Evolutionary conservation across 208 protist species (phyloP).

Genomic region (Acanthamoeba sp.): DNA sequence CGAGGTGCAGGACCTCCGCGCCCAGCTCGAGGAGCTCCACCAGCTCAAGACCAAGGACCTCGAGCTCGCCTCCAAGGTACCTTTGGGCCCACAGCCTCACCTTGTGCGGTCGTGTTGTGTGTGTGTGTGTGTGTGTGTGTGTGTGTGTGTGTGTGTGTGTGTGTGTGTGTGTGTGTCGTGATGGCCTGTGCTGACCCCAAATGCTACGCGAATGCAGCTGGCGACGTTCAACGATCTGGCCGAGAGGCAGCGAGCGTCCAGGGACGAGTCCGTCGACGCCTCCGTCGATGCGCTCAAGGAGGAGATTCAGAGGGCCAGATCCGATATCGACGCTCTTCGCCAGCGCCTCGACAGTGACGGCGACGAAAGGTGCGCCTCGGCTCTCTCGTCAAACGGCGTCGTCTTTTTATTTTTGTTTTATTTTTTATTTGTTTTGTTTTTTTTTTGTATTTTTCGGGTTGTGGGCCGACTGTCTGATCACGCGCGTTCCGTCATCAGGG

Average conservation of each 20-base stretch:
- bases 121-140: too few species aligned
- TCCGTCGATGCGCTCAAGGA: background rate
- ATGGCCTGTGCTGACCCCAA: too few species aligned
- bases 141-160: too few species aligned
- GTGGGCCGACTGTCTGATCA: too few species aligned
- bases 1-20: background rate
- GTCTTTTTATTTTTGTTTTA: background rate
- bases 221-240: background rate
- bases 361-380: background rate
- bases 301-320: background rate
- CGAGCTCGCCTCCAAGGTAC: slow-evolving; percentile 4
- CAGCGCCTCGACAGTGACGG: background rate
- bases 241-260: slow-evolving; percentile 17
- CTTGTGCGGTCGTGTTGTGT: too few species aligned
- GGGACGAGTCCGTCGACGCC: slow-evolving; percentile 5
- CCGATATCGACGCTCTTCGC: slow-evolving; percentile 19
- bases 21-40: slow-evolving; percentile 48
- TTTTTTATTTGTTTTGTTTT: too few species aligned
- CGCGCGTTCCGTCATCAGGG: too few species aligned
- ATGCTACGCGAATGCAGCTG: too few species aligned
- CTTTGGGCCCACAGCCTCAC: background rate
- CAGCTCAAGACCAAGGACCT: slow-evolving; percentile 49
- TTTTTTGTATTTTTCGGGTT: too few species aligned
- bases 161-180: too few species aligned
- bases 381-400: background rate